Evolutionary conservation across 345 rosid genomes (phyloP), one percentile per base, ranked within the genome.

Genomic region (Garcia nutans): DNA sequence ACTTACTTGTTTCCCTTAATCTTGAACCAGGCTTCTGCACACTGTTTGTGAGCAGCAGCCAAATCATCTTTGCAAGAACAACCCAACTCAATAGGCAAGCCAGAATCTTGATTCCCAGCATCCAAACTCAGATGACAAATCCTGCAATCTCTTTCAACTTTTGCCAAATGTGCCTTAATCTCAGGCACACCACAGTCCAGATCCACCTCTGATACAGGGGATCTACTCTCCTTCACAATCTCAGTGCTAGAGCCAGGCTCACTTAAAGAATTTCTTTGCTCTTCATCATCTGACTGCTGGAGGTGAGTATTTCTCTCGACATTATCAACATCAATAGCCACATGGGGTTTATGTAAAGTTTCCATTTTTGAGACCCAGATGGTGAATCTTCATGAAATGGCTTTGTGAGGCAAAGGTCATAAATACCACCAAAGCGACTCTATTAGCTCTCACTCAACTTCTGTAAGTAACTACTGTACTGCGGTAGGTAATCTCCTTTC

Each of bases 351-450:
- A 49, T 68, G 78, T 78, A 68, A 62, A 56, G 84, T 16, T 58
- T 84, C 87, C 97, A 91, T 91, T 78, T 75, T 76, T 23, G 63
- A 67, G 75, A 86, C 78, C 84, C 81, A 56, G 81, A 77, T 24
- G 73, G 68, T 20, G 76, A 84, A 79, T 83, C 90, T 84, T 91
- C 91, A 88, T 91, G 89, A 82, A 86, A 78, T 54, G 60, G 74
- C 49, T 77, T 52, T 37, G 52, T 13, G 22, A 67, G 62, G 70
- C 41, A 70, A 66, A 63, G 74, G 72, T 80, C 85, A 91, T 83
- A 81, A 85, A 86, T 82, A 84, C 68, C 58, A 12, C 72, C 68
- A 78, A 20, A 73, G 17, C 2, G 37, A 19, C n/a, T 61, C 67
- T 55, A 12, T 16, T 24, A 67, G 42, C 63, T 52, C 31, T 52